Conservation (phyloP, 345 rosid genomes). For the Hevea brasiliensis region DNA sequence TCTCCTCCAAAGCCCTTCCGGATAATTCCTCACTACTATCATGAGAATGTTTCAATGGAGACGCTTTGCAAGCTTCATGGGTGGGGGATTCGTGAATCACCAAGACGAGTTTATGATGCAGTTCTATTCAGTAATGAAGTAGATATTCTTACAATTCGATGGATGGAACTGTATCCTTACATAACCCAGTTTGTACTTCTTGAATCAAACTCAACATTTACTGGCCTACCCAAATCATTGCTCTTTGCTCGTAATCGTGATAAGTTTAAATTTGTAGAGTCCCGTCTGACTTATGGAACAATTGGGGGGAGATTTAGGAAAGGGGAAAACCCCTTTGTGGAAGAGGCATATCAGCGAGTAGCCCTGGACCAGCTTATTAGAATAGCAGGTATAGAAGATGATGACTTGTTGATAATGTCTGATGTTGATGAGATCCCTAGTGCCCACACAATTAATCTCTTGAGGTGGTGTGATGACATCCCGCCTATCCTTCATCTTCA, state of each 20-base stretch:
- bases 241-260: constrained; percentile 52
- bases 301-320: constrained; percentile 78
- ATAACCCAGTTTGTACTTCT: constrained; percentile 80
- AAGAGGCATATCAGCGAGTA: constrained; percentile 91
- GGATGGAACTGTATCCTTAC: constrained; percentile 86
- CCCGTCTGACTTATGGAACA: constrained; percentile 76
- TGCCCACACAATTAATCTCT: constrained; percentile 79
- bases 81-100: constrained; percentile 78
- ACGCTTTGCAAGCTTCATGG: constrained; percentile 80
- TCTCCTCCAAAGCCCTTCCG: constrained; percentile 62
- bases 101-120: constrained; percentile 83
- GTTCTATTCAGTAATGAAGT: constrained; percentile 80
- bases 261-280: constrained; percentile 62
- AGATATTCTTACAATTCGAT: constrained; percentile 76
- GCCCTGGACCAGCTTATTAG: constrained; percentile 79
- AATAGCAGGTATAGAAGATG: constrained; percentile 84
- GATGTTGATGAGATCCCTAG: constrained; percentile 97
- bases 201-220: constrained; percentile 89
- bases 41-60: constrained; percentile 69
- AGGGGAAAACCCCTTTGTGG: constrained; percentile 88
- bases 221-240: constrained; percentile 68
- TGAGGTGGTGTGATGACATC: constrained; percentile 86
- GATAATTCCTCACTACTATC: constrained; percentile 70
- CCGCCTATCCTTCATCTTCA: constrained; percentile 88
- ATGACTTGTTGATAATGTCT: constrained; percentile 92